phyloP scores from a whole-genome alignment of 495 filamentous ascomycete species.

The Eremomyces bilateralis region DNA sequence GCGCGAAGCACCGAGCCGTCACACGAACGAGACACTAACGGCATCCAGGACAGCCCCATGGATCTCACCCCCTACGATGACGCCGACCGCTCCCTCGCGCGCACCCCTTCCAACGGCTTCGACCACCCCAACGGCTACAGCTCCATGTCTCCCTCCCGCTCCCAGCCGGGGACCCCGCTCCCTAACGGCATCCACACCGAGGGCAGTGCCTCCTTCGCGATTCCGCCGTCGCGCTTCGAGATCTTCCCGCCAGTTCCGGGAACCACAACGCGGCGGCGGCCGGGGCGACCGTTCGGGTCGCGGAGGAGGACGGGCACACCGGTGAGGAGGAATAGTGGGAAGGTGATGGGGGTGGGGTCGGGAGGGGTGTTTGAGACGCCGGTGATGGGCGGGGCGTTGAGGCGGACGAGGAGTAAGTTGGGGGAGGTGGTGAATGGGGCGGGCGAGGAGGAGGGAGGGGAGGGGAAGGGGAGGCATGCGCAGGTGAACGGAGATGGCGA shows the following conservation, averaged over 20 bases:
- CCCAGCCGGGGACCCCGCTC: conserved; percentile 8
- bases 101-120: background rate
- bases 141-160: background rate
- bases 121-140: background rate
- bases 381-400: conserved; percentile 5
- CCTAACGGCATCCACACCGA: too few relatives aligned
- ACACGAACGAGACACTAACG: conserved; percentile 1
- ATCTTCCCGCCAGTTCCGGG: conserved; percentile 63
- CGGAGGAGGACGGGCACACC: conserved; percentile 12
- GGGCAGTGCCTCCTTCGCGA: too few relatives aligned
- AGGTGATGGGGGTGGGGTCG: conserved; percentile 6
- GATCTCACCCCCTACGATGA: background rate
- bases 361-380: conserved; percentile 4
- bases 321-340: conserved; percentile 3
- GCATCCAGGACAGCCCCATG: background rate
- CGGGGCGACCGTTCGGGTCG: conserved; percentile 24
- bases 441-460: background rate
- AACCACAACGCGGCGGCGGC: conserved; percentile 21
- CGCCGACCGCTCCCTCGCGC: background rate
- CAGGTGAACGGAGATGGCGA: background rate
- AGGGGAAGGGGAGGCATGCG: background rate
- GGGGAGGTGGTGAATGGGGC: conserved; percentile 14
- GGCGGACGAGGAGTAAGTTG: conserved; percentile 20
- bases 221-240: conserved; percentile 64
- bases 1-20: conserved; percentile 1